These are phyloP conservation scores for Strobilomyces echinocephalus DNA, from an alignment of 768 basidiomycete species.

Conservation along the genomic window DNA sequence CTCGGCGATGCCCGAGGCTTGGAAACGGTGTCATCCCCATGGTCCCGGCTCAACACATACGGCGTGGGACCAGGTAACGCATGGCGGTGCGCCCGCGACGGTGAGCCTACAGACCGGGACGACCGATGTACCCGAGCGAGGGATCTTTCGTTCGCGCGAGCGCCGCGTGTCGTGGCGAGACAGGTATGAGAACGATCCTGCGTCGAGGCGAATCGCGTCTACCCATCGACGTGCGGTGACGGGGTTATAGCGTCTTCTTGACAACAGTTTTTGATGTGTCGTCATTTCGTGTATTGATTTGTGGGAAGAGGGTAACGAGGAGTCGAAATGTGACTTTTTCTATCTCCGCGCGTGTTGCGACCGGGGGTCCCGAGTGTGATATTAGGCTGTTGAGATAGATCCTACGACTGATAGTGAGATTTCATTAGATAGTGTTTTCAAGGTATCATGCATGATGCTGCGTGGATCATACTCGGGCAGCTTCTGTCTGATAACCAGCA, in stretches of 20 bases:
- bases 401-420: neutral
- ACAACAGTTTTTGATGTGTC: neutral
- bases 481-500: neutral
- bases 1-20: conserved; percentile 6
- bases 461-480: too few species aligned
- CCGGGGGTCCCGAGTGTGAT: neutral
- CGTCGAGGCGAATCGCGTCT: conserved; percentile 8
- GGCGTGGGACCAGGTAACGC: conserved; percentile 9
- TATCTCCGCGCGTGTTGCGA: neutral
- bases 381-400: neutral
- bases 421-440: too few species aligned
- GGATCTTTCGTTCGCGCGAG: neutral
- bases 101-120: neutral
- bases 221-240: conserved; percentile 12
- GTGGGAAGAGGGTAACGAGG: neutral
- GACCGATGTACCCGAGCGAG: neutral
- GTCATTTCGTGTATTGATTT: conserved; percentile 10
- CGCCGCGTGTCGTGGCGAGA: conserved; percentile 17
- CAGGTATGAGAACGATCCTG: conserved; percentile 20
- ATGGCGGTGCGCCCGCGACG: neutral
- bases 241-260: neutral
- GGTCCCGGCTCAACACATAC: conserved; percentile 4
- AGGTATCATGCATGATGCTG: too few species aligned
- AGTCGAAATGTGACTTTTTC: neutral
- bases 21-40: conserved; percentile 14